Base-by-base conservation (phyloP, 2,329 filamentous ascomycete genomes). In the Ampelomyces quisqualis region DNA sequence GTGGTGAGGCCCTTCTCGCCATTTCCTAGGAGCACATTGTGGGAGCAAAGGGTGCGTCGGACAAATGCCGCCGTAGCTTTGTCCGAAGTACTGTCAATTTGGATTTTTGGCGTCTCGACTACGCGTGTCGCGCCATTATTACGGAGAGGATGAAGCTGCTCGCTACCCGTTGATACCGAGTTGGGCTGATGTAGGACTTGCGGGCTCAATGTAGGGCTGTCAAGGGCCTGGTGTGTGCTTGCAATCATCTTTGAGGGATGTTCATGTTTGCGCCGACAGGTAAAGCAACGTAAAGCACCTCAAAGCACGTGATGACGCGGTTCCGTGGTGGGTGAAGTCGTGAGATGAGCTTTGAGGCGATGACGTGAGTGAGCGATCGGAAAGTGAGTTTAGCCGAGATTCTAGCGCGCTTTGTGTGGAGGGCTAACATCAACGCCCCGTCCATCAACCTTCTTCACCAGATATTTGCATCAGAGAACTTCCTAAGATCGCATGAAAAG, bases 1-100 rank as follows among this genome's bases (percentile, higher is more conserved):
- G 70, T 85, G 74, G 70, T 86, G 74, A 53, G 74, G 18, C 59
- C 62, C 32, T 77, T 73, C 40, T 84, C 77, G 31, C 68, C 71
- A 43, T 73, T 70, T 27, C 72, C 72, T 45, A 77, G 68, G 15
- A 69, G 58, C 29, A 70, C 60, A 49, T 74, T 67, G 52, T 88
- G 84, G n/a, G 86, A 79, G 67, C 88, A 95, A 33, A 97, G 80
- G 24, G 85, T 84, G 34, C 89, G 85, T 45, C 90, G 87, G 69
- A 96, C 88, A 52, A 96, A 80, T 47, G 84, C 78, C 18, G 82
- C 72, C 0, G 90, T 95, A n/a, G 86, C 84, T 61, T 82, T 85
- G 63, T 95, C 86, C 24, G 86, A 88, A 47, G 84, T 76, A 35
- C 67, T 73, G 61, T 54, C 62, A 34, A 42, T 43, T 31, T 22